Evolutionary conservation across 2,329 filamentous ascomycete species (phyloP).

Genomic region (Paecilomyces dactylethromorphus): DNA sequence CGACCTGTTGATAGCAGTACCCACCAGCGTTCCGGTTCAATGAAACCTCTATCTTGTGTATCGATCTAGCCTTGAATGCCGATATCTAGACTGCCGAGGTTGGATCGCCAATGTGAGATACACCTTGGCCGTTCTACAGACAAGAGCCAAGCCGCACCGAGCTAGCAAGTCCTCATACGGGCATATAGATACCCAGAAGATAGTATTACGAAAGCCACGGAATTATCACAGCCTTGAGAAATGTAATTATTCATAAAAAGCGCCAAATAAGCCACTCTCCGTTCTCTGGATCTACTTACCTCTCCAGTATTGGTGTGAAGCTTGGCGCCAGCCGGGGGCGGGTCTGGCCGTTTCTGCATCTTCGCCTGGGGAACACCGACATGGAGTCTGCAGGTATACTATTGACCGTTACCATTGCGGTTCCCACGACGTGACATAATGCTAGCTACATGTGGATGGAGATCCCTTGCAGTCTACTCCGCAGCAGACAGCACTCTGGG

Average conservation of each 20-base stretch:
- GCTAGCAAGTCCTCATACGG: not conserved
- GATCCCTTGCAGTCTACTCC: too few relatives aligned
- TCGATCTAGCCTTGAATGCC: not conserved
- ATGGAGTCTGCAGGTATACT: too few relatives aligned
- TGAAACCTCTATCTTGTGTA: not conserved
- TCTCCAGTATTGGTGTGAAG: too few relatives aligned
- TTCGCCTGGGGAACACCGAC: not conserved
- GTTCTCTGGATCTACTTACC: not conserved
- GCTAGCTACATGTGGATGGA: too few relatives aligned
- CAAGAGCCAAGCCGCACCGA: not conserved
- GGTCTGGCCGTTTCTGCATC: not conserved
- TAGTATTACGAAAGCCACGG: not conserved
- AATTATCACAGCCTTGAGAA: not conserved
- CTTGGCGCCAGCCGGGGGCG: not conserved
- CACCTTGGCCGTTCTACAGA: not conserved
- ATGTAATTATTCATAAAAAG: not conserved
- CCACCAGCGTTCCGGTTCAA: not conserved
- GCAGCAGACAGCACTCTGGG: too few relatives aligned
- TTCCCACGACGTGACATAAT: too few relatives aligned
- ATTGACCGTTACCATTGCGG: too few relatives aligned
- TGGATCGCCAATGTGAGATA: not conserved
- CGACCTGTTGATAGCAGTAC: not conserved
- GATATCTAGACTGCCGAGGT: not conserved
- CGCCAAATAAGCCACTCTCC: not conserved
- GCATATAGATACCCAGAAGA: not conserved